These are phyloP conservation scores for Cladosporium sp. DNA, from an alignment of 2,329 filamentous ascomycete species.

Conservation along the genomic window DNA sequence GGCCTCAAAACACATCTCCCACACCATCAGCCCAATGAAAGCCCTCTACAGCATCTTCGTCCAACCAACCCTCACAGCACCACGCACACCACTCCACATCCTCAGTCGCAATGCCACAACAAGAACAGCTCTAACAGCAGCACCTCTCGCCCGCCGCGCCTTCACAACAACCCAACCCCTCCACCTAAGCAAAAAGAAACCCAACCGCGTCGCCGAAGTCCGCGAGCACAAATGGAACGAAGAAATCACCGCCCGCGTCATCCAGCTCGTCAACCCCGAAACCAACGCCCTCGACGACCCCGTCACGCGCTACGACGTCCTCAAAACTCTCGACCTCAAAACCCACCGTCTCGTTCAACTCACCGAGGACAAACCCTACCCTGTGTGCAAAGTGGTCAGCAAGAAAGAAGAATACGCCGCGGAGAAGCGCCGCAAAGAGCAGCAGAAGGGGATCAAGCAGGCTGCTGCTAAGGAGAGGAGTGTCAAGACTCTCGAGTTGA, in stretches of 20 bases:
- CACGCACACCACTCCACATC: slow-evolving; percentile 21
- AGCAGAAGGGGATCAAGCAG: slow-evolving; percentile 47
- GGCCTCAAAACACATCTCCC: slow-evolving; percentile 21
- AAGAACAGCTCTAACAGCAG: slow-evolving; percentile 29
- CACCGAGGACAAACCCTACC: slow-evolving; percentile 42
- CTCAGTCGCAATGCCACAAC: slow-evolving; percentile 30
- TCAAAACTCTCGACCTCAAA: slow-evolving; percentile 51
- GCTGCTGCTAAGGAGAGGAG: slow-evolving; percentile 47
- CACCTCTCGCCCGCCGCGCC: slow-evolving; percentile 18
- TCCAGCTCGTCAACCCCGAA: slow-evolving; percentile 47
- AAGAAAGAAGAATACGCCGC: slow-evolving; percentile 54
- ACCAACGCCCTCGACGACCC: slow-evolving; percentile 38
- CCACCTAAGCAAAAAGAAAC: slow-evolving; percentile 27
- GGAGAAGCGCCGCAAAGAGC: slow-evolving; percentile 44
- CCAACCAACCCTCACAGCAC: slow-evolving; percentile 32
- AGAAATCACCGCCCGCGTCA: slow-evolving; percentile 47
- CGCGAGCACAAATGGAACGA: slow-evolving; percentile 48
- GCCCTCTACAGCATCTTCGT: slow-evolving; percentile 49
- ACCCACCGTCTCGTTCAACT: slow-evolving; percentile 55
- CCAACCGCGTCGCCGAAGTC: slow-evolving; percentile 34
- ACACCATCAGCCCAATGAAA: slow-evolving; percentile 25
- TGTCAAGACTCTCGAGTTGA: slow-evolving; percentile 80
- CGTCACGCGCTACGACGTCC: slow-evolving; percentile 37
- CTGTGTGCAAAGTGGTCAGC: slow-evolving; percentile 71
- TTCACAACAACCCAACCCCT: slow-evolving; percentile 22